phyloP scores from a whole-genome alignment of 805 yeast genomes.

The Saturnispora kantuleensis region DNA sequence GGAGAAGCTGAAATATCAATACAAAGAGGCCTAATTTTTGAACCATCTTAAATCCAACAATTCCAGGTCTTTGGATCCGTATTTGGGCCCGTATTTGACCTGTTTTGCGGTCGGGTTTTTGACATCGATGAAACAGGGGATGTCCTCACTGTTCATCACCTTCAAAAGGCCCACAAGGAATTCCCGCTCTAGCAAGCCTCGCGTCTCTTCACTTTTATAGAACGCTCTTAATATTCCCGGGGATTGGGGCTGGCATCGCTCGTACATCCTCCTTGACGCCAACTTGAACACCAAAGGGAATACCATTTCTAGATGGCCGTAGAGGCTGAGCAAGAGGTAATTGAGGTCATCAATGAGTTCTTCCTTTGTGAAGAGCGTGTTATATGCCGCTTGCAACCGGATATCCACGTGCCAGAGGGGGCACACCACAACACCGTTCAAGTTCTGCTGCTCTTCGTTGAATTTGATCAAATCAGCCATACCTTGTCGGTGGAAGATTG shows the following conservation, averaged over 20 bases:
- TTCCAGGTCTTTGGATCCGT: conserved; percentile 1
- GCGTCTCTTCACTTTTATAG: conserved; percentile 13
- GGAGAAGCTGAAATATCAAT: conserved; percentile 21
- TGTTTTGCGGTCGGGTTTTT: conserved; percentile 6
- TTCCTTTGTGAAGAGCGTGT: neutral
- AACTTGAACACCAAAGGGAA: conserved; percentile 25
- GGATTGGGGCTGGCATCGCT: conserved; percentile 12
- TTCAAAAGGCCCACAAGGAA: conserved; percentile 20
- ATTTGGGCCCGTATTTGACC: conserved; percentile 10
- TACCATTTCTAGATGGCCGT: conserved; percentile 16
- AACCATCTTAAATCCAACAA: conserved; percentile 12
- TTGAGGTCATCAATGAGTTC: conserved; percentile 19
- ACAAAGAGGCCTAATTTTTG: conserved; percentile 22
- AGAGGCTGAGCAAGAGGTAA: conserved; percentile 19
- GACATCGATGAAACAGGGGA: conserved; percentile 8
- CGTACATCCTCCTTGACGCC: conserved; percentile 16
- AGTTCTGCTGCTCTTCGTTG: conserved; percentile 8
- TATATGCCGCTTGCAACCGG: conserved; percentile 1
- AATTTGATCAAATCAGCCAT: conserved; percentile 9
- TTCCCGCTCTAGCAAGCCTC: conserved; percentile 14
- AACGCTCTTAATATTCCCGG: conserved; percentile 14
- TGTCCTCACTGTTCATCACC: conserved; percentile 10
- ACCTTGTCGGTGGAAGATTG: conserved; percentile 1
- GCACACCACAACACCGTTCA: conserved; percentile 8
- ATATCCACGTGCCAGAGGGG: conserved; percentile 3